Evolutionary conservation across 176 grass and related monocot genomes (phyloP).

Genomic region (Dendrocalamus sinicus): DNA sequence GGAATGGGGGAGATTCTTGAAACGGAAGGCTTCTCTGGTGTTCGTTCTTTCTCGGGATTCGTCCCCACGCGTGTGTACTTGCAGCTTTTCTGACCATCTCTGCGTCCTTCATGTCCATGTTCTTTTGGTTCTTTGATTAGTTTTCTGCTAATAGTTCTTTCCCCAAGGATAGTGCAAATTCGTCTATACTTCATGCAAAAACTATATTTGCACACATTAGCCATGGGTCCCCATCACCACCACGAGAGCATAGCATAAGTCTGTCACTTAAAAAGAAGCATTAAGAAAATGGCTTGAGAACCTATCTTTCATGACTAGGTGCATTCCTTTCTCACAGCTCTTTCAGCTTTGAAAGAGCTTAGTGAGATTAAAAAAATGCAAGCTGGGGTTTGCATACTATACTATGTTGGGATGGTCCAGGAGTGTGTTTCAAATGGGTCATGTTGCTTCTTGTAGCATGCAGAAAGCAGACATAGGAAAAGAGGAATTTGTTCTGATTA

Average conservation of each 20-base stretch:
- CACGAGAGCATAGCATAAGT: conserved; percentile 76
- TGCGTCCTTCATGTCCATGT: conserved; percentile 44
- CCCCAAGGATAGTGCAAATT: conserved; percentile 54
- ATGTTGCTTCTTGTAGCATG: conserved; percentile 70
- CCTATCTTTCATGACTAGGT: conserved; percentile 61
- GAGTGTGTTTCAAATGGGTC: conserved; percentile 34
- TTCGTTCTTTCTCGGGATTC: conserved; percentile 57
- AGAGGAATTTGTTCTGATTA: conserved; percentile 48
- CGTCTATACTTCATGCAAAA: conserved; percentile 55
- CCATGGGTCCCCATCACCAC: conserved; percentile 66
- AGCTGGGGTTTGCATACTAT: conserved; percentile 43
- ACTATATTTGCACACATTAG: conserved; percentile 60
- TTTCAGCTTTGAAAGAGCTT: conserved; percentile 74
- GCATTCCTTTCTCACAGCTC: conserved; percentile 69
- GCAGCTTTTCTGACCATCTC: conserved; percentile 43
- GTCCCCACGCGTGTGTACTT: conserved; percentile 52
- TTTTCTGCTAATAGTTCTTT: conserved; percentile 54
- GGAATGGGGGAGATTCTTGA: conserved; percentile 59
- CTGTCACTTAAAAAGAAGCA: conserved; percentile 74
- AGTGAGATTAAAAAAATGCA: conserved; percentile 57
- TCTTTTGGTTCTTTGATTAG: conserved; percentile 45
- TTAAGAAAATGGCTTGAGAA: conserved; percentile 72
- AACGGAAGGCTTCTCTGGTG: conserved; percentile 41
- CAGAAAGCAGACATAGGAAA: conserved; percentile 51
- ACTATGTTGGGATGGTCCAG: conserved; percentile 53